Evolutionary conservation across 1,139 yeast genomes (phyloP).

Genomic region (Barnettozyma hawaiiensis): DNA sequence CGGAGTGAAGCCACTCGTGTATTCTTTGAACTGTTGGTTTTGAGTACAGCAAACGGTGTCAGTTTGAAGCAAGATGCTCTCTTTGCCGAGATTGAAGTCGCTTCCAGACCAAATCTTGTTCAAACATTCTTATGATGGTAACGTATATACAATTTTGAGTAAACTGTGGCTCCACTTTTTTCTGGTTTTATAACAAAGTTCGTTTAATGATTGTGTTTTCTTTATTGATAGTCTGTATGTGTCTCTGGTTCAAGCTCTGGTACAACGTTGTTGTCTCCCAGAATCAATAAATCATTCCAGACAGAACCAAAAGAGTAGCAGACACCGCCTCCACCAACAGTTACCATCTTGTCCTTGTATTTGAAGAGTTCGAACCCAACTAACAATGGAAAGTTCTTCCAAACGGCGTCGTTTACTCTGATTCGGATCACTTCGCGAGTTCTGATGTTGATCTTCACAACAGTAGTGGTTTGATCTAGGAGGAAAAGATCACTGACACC

Average conservation of each 20-base stretch:
- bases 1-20: conserved; percentile 64
- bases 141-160: too few species aligned
- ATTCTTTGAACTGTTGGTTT: conserved; percentile 76
- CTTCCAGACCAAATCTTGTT: conserved; percentile 46
- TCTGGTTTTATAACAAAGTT: too few species aligned
- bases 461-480: conserved; percentile 34
- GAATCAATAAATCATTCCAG: conserved; percentile 39
- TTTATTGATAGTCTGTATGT: neutral
- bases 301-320: conserved; percentile 80
- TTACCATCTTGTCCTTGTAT: conserved; percentile 23
- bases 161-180: too few species aligned
- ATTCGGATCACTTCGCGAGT: conserved; percentile 26
- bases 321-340: conserved; percentile 75
- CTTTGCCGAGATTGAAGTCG: conserved; percentile 55
- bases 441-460: conserved; percentile 33
- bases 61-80: conserved; percentile 53
- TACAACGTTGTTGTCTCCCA: conserved; percentile 9
- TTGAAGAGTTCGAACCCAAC: conserved; percentile 50
- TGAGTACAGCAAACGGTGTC: conserved; percentile 75
- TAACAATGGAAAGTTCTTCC: conserved; percentile 47
- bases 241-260: conserved; percentile 6
- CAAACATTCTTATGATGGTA: conserved; percentile 17
- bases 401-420: conserved; percentile 30
- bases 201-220: too few species aligned
- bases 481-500: conserved; percentile 47